Evolutionary conservation across 1,284 basidiomycete species (phyloP).

Genomic region (Tylopilus orsonianus): DNA sequence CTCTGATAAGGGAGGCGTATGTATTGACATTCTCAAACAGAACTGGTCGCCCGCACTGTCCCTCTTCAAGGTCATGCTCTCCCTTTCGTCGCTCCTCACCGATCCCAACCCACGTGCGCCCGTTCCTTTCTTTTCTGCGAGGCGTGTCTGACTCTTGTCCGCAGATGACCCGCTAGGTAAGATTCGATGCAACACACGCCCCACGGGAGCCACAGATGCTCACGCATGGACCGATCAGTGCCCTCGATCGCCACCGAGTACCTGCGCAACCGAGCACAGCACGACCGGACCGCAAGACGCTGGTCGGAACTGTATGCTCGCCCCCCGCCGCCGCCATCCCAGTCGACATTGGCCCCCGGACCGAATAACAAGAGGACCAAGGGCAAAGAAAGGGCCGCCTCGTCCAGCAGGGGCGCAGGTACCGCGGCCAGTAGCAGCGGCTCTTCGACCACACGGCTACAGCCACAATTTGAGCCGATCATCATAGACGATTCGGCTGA

Average conservation of each 20-base stretch:
- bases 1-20: constrained; percentile 69
- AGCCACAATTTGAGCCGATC: constrained; percentile 37
- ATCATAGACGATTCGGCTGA: constrained; percentile 53
- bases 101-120: constrained; percentile 85
- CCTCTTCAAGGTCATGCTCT: constrained; percentile 88
- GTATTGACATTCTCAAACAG: constrained; percentile 82
- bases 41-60: constrained; percentile 92
- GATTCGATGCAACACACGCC: not conserved
- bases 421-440: constrained; percentile 5
- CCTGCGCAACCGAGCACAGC: constrained; percentile 56
- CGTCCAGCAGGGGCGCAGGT: constrained; percentile 8
- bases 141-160: constrained; percentile 6
- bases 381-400: constrained; percentile 35
- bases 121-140: not conserved
- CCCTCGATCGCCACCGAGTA: constrained; percentile 74
- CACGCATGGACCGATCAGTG: constrained; percentile 41
- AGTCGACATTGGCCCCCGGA: constrained; percentile 5
- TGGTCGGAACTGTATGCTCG: constrained; percentile 53
- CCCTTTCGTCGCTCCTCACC: constrained; percentile 82
- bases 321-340: constrained; percentile 27
- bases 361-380: constrained; percentile 37
- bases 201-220: not conserved
- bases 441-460: constrained; percentile 13
- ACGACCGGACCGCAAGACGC: constrained; percentile 51
- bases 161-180: constrained; percentile 72